These are phyloP conservation scores for Spiraea crenata DNA, from an alignment of 331 rosid species.

Conservation along the genomic window DNA sequence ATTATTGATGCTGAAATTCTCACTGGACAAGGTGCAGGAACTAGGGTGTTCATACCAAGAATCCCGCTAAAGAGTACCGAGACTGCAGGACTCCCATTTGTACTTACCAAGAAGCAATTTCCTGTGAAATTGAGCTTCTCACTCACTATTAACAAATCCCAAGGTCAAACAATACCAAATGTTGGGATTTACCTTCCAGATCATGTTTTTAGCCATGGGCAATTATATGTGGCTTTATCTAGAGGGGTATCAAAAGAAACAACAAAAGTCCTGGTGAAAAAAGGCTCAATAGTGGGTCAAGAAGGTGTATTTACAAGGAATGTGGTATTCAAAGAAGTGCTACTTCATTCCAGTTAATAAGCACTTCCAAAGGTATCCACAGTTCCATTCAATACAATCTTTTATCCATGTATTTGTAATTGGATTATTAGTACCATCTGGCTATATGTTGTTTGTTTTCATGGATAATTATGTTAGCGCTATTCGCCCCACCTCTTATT, in stretches of 20 bases:
- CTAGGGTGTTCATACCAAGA: neutral
- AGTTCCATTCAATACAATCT: too few species aligned
- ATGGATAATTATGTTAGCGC: too few species aligned
- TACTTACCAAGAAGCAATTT: conserved; percentile 9
- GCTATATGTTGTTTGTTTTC: too few species aligned
- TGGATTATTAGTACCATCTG: too few species aligned
- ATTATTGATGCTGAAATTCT: neutral
- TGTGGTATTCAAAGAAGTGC: too few species aligned
- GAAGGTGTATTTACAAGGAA: too few species aligned
- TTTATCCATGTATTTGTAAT: too few species aligned
- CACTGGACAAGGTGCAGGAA: neutral
- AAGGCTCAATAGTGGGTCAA: too few species aligned
- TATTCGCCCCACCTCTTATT: too few species aligned
- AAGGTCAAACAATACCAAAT: conserved; percentile 12
- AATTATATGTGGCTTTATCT: conserved; percentile 10
- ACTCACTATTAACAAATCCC: conserved; percentile 17
- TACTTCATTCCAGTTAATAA: too few species aligned
- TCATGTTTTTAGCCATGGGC: neutral
- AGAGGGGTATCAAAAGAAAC: neutral
- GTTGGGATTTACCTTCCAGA: neutral
- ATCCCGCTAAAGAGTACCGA: neutral
- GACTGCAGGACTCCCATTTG: neutral
- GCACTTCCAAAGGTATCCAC: too few species aligned
- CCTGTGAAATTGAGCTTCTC: neutral
- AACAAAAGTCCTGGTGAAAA: too few species aligned